phyloP scores from a whole-genome alignment of 2,329 filamentous ascomycete species.

The Penicillium sp. region DNA sequence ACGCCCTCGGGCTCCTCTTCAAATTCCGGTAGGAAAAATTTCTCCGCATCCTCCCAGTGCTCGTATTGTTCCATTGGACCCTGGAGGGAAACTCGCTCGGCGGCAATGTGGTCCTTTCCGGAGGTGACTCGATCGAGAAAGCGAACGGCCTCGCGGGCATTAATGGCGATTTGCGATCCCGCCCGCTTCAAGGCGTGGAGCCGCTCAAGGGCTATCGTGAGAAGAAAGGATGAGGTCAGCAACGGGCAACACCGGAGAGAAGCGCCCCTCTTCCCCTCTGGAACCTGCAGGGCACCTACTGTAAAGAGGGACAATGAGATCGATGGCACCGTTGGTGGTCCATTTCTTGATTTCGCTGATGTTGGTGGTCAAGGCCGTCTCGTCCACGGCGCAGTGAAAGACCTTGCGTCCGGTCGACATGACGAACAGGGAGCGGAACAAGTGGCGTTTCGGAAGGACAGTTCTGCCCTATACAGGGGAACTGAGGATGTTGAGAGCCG shows the following conservation, averaged over 20 bases:
- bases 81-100: slow-evolving; percentile 47
- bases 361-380: slow-evolving; percentile 52
- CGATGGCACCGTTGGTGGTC: slow-evolving; percentile 50
- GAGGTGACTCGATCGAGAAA: slow-evolving; percentile 52
- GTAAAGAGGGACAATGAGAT: slow-evolving; percentile 52
- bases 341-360: slow-evolving; percentile 54
- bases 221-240: slow-evolving; percentile 12
- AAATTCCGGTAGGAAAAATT: slow-evolving; percentile 46
- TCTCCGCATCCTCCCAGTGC: slow-evolving; percentile 47
- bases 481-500: slow-evolving; percentile 30
- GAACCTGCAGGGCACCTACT: slow-evolving; percentile 37
- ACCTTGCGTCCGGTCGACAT: slow-evolving; percentile 47
- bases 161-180: slow-evolving; percentile 48
- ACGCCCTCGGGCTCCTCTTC: slow-evolving; percentile 38
- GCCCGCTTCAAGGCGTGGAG: slow-evolving; percentile 47
- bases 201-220: slow-evolving; percentile 44
- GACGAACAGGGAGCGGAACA: slow-evolving; percentile 27
- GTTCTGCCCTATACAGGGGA: slow-evolving; percentile 30
- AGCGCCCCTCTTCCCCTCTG: background rate
- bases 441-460: slow-evolving; percentile 17
- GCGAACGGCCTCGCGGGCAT: slow-evolving; percentile 52
- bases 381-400: slow-evolving; percentile 54
- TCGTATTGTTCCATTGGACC: slow-evolving; percentile 51
- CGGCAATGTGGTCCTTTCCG: slow-evolving; percentile 44
- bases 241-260: slow-evolving; percentile 5